Evolutionary conservation across 208 protist genomes (phyloP).

Genomic region (Leishmania tarentolae): DNA sequence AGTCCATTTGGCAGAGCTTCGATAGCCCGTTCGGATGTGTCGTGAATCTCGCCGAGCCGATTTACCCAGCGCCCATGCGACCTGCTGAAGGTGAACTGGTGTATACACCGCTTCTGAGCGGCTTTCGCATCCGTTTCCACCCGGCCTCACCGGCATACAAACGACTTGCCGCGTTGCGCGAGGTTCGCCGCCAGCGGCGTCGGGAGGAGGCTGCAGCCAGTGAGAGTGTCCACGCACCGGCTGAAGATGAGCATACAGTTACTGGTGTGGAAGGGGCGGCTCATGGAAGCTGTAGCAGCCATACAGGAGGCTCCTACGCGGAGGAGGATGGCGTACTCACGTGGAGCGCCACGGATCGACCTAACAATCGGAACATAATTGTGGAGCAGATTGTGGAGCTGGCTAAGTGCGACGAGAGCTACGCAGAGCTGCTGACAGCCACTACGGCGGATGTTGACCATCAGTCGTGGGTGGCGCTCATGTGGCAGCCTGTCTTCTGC

Average conservation of each 20-base stretch:
- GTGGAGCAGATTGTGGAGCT: slow-evolving; percentile 77
- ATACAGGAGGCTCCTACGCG: slow-evolving; percentile 14
- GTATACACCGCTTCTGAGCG: slow-evolving; percentile 83
- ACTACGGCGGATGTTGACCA: slow-evolving; percentile 75
- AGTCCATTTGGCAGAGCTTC: slow-evolving; percentile 75
- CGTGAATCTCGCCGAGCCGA: slow-evolving; percentile 57
- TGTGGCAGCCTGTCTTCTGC: slow-evolving; percentile 88
- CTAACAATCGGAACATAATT: slow-evolving; percentile 79
- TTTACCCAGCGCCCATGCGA: slow-evolving; percentile 64
- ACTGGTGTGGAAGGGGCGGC: neutral
- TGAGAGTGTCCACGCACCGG: neutral
- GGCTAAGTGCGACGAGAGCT: slow-evolving; percentile 55
- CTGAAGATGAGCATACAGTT: neutral
- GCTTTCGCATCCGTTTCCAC: slow-evolving; percentile 82
- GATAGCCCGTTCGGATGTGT: slow-evolving; percentile 77
- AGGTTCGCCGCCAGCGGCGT: slow-evolving; percentile 32
- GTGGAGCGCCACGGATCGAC: slow-evolving; percentile 77
- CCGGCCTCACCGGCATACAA: slow-evolving; percentile 54
- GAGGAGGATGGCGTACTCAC: slow-evolving; percentile 57
- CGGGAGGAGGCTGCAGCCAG: slow-evolving; percentile 11
- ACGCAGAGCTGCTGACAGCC: slow-evolving; percentile 61
- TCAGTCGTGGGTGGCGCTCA: slow-evolving; percentile 86
- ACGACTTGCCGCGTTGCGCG: slow-evolving; percentile 51
- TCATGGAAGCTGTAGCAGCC: neutral
- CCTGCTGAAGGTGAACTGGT: slow-evolving; percentile 65